A percentile compares a stretch with the other conserved stretches of the same genome.
Conservation (phyloP, 1,139 yeast genomes). For the Protomyces pachydermus region DNA sequence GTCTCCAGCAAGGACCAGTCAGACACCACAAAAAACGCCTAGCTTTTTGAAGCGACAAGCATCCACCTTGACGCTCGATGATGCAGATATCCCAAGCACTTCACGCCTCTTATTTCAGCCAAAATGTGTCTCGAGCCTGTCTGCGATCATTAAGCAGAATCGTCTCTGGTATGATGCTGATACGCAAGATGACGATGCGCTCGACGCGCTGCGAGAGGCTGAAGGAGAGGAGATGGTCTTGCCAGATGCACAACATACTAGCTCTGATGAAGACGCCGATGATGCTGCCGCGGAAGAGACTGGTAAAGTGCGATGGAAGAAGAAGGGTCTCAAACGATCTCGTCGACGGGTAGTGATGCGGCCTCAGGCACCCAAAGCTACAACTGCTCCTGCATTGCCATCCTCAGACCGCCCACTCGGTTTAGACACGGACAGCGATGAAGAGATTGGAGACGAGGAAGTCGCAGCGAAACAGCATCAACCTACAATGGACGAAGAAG, state of each 20-base stretch:
- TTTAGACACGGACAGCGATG: slow-evolving; percentile 12
- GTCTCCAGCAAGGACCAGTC: neutral
- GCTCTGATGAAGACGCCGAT: neutral
- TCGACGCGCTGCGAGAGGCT: slow-evolving; percentile 14
- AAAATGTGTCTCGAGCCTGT: slow-evolving; percentile 6
- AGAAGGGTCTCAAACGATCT: slow-evolving; percentile 17
- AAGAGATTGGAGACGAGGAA: slow-evolving; percentile 16
- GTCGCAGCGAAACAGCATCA: neutral
- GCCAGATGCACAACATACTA: neutral
- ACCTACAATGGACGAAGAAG: neutral
- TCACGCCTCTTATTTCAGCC: slow-evolving; percentile 11
- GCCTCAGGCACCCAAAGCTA: slow-evolving; percentile 1
- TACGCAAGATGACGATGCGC: slow-evolving; percentile 21
- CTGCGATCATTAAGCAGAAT: slow-evolving; percentile 5
- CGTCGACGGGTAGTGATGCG: slow-evolving; percentile 25
- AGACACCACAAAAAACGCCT: slow-evolving; percentile 20
- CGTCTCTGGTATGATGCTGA: slow-evolving; percentile 15
- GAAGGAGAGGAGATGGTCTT: slow-evolving; percentile 1
- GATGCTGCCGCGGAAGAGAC: neutral
- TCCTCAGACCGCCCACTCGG: neutral
- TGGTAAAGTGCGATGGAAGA: slow-evolving; percentile 20
- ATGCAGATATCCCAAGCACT: neutral
- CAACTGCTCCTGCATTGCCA: neutral
- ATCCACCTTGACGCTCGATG: slow-evolving; percentile 1
- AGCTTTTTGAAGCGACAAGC: slow-evolving; percentile 6